Evolutionary conservation across 345 rosid genomes (phyloP), one percentile per base, ranked within the genome.

Genomic region (Cardamine chenopodiifolia): DNA sequence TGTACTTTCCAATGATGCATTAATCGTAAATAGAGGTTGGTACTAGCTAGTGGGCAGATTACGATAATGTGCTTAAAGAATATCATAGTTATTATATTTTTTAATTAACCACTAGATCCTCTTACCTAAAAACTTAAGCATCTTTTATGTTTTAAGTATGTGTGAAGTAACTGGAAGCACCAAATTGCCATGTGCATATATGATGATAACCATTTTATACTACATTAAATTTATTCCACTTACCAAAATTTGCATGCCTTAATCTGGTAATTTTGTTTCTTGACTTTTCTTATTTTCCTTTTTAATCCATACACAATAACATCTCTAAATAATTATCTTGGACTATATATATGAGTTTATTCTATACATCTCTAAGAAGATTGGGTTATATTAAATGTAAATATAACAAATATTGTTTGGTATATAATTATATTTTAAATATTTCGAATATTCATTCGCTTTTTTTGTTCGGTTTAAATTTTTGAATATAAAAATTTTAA

Each of bases 141-240:
- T 39, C 4, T 58, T 44, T 49, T 59, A 67, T 74, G 61, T 52
- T 45, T 76, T 62, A 50, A 69, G 80, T 70, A 37, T 44, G 31
- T 45, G 25, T 47, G 66, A 76, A 63, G 71, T n/a, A 45, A 45
- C 20, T 45, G 8, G 19, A 70, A 63, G 19, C 71, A 76, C 42
- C 66, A 62, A 62, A 62, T 54, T 70, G 52, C 34, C 80, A 76
- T 76, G 80, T 76, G 80, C 75, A 20, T 62, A 28, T 61, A 76
- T 55, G 66, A 63, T 70, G 32, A 62, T 49, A 55, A 62, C 59
- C 56, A 31, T 17, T 63, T 52, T 54, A 18, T 10, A 32, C 4
- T 29, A 52, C 39, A 68, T n/a, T 66, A 59, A 65, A 39, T 3
- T 20, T 59, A 28, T 67, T 12, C 18, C 17, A 49, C 22, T 58